These are phyloP conservation scores for Fistulinella staudtii DNA, from an alignment of 1,284 basidiomycete genomes.

Conservation along the genomic window DNA sequence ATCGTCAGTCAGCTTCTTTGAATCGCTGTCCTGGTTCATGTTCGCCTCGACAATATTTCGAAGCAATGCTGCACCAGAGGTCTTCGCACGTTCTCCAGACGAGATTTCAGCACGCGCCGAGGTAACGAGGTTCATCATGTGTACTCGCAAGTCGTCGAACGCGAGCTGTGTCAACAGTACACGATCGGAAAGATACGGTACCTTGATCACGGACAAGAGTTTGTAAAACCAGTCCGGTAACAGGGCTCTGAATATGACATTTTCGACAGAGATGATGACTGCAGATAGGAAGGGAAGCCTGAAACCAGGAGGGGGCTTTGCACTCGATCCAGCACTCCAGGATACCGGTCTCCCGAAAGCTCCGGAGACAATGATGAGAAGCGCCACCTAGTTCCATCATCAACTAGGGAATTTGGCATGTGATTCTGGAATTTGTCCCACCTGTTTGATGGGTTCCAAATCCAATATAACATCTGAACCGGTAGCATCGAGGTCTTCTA, in stretches of 20 bases:
- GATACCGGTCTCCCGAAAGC: slow-evolving; percentile 39
- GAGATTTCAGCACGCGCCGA: slow-evolving; percentile 33
- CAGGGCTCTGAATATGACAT: slow-evolving; percentile 32
- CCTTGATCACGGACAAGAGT: slow-evolving; percentile 26
- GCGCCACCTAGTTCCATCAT: slow-evolving; percentile 28
- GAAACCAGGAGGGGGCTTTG: slow-evolving; percentile 30
- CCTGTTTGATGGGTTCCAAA: slow-evolving; percentile 31
- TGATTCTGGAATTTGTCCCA: slow-evolving; percentile 7
- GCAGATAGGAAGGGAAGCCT: slow-evolving; percentile 35
- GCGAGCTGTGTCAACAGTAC: slow-evolving; percentile 25
- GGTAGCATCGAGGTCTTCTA: slow-evolving; percentile 34
- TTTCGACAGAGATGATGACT: slow-evolving; percentile 26
- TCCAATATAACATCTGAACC: slow-evolving; percentile 26
- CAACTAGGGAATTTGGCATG: neutral
- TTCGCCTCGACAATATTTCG: slow-evolving; percentile 46
- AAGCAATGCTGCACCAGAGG: slow-evolving; percentile 36
- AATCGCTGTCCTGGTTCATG: slow-evolving; percentile 32
- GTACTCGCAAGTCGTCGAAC: slow-evolving; percentile 35
- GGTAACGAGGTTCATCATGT: slow-evolving; percentile 40
- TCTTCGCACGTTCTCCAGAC: slow-evolving; percentile 22
- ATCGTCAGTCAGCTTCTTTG: slow-evolving; percentile 37
- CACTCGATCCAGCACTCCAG: slow-evolving; percentile 30
- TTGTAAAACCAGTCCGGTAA: slow-evolving; percentile 33
- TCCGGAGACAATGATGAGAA: slow-evolving; percentile 41
- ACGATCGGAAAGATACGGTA: slow-evolving; percentile 36